Evolutionary conservation across 2,329 filamentous ascomycete genomes (phyloP).

Genomic region (Pseudofabraea citricarpa): DNA sequence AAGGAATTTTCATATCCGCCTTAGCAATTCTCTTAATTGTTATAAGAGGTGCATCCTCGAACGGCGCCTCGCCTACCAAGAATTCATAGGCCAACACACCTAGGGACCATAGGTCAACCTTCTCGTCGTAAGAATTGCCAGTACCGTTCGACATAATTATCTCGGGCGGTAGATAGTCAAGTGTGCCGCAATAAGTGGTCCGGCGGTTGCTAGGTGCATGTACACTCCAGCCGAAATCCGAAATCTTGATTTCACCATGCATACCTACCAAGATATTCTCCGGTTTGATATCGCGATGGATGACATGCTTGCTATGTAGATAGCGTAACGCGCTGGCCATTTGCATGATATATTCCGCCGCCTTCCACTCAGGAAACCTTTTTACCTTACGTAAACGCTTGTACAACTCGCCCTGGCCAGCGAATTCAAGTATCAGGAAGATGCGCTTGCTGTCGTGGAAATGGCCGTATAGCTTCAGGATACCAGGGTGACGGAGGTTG

Average conservation of each 20-base stretch:
- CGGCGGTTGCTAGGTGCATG: conserved; percentile 93
- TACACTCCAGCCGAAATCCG: conserved; percentile 97
- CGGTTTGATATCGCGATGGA: conserved; percentile 96
- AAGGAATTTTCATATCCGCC: conserved; percentile 88
- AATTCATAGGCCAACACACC: conserved; percentile 97
- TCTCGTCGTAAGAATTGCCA: conserved; percentile 89
- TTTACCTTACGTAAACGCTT: conserved; percentile 66
- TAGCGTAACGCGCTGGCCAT: conserved; percentile 82
- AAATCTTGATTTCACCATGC: conserved; percentile 97
- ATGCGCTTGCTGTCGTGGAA: conserved; percentile 72
- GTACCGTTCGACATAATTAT: conserved; percentile 81
- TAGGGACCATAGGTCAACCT: conserved; percentile 94
- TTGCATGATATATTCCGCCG: conserved; percentile 68
- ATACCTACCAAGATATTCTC: conserved; percentile 96
- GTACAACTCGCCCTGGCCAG: conserved; percentile 67
- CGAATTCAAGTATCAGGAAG: conserved; percentile 69
- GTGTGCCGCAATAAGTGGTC: conserved; percentile 95
- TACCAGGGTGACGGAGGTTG: conserved; percentile 67
- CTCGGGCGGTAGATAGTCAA: conserved; percentile 96
- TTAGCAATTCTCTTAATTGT: conserved; percentile 85
- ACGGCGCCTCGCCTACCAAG: conserved; percentile 89
- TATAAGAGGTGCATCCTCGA: conserved; percentile 93
- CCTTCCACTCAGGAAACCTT: conserved; percentile 66
- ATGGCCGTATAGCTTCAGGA: conserved; percentile 65
- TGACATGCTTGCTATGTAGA: conserved; percentile 93